phyloP scores from a whole-genome alignment of 2,329 filamentous ascomycete species.

The Ophiosphaerella narmari region DNA sequence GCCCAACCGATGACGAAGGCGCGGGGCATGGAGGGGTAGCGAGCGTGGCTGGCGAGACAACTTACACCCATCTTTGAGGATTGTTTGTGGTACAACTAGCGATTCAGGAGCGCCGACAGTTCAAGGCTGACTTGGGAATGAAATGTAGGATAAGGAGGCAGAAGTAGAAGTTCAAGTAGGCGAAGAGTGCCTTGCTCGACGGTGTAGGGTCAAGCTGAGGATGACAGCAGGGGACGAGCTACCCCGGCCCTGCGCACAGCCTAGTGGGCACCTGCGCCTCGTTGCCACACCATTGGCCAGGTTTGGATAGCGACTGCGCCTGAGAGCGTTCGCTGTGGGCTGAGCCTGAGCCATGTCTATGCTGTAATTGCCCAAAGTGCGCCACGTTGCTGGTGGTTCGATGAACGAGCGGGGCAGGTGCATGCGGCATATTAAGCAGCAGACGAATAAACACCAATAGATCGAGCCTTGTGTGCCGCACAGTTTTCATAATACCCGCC shows the following conservation, averaged over 20 bases:
- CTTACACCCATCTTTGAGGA: conserved; percentile 25
- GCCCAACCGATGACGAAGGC: conserved; percentile 24
- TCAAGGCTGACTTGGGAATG: conserved; percentile 15
- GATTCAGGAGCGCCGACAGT: not conserved
- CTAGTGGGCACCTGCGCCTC: conserved; percentile 6
- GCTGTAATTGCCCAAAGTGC: not conserved
- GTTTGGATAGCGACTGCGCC: not conserved
- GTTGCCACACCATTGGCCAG: not conserved
- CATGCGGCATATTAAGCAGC: conserved; percentile 5
- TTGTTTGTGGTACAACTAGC: conserved; percentile 1
- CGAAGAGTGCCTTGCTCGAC: conserved; percentile 12
- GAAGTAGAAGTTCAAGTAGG: conserved; percentile 14
- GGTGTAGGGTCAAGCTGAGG: conserved; percentile 1
- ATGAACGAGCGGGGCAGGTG: conserved; percentile 16
- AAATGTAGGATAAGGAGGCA: conserved; percentile 1
- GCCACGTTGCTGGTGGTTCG: conserved; percentile 3
- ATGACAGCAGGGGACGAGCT: not conserved
- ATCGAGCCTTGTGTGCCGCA: not conserved
- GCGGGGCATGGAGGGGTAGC: conserved; percentile 29
- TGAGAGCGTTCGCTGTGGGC: not conserved
- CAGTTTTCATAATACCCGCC: no score
- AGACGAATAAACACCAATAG: not conserved
- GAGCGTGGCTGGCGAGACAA: conserved; percentile 9
- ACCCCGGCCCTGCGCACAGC: conserved; percentile 11
- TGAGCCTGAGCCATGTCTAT: not conserved